Conservation (phyloP, 140 eudicot species). For the Erigeron philadelphicus region DNA sequence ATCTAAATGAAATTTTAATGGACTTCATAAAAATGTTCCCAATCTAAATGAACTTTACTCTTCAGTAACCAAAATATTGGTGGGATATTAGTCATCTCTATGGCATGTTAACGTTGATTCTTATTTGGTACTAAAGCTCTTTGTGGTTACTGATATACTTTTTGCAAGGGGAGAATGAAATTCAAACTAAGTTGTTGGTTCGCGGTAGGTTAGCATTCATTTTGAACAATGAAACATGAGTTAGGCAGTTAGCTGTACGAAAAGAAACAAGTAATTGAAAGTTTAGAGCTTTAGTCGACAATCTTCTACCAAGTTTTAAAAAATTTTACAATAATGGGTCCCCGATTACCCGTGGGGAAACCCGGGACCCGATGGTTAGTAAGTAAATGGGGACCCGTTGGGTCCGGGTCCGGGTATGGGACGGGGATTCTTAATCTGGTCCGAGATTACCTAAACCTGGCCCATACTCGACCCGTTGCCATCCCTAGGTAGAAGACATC, state of each 20-base stretch:
- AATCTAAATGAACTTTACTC: background rate
- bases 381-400: too few species aligned
- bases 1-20: background rate
- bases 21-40: constrained; percentile 5
- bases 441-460: too few species aligned
- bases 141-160: background rate
- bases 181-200: background rate
- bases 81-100: background rate
- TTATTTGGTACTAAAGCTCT: background rate
- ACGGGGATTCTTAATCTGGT: too few species aligned
- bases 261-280: background rate
- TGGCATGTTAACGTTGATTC: background rate
- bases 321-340: too few species aligned
- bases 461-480: too few species aligned
- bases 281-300: background rate
- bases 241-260: background rate
- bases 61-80: background rate
- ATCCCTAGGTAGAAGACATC: background rate
- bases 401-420: too few species aligned
- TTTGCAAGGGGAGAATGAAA: background rate
- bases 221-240: background rate
- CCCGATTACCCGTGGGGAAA: too few species aligned
- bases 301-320: too few species aligned
- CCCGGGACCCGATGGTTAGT: too few species aligned
- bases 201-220: background rate